Evolutionary conservation across 345 rosid species (phyloP), one percentile per base, ranked within the genome.

Genomic region (Bruguiera gymnorhiza): DNA sequence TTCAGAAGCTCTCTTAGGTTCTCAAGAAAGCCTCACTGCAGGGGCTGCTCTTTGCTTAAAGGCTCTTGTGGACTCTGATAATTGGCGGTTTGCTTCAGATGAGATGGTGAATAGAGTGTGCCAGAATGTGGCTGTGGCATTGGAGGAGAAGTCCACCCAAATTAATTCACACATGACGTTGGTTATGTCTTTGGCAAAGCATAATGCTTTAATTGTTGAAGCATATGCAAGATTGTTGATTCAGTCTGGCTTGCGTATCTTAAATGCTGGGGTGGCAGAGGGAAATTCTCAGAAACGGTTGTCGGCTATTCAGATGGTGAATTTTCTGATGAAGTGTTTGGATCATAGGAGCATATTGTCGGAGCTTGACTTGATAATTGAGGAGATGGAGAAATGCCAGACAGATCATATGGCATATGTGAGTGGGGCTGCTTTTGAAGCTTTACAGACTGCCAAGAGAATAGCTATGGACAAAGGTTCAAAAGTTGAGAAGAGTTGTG

Each of bases 21-120:
- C 94, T 72, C 98, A 85, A 77, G 99, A 90, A 70, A 78, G 94
- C 72, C 84, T 95, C 21, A 75, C 96, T 58, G 82, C 98, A 0
- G 99, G 99, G 11, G 86, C 98, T 66, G 97, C 99, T 8, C 84
- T 95, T 70, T 95, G 98, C 77, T 76, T 95, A 30, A 92, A 83
- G 78, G 89, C 96, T 58, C 97, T 95, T 4, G 94, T 92, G 70
- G 98, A 92, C 56, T 83, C 86, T 6, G 97, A 92, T 62, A 95
- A 92, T 34, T 95, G 99, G 99, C 72, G 86, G 37, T 95, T 85
- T 76, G 94, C 99, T 78, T 88, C 97, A 0, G 90, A 87, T 76
- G 96, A 95, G 70, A 87, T 92, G 94, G 92, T 95, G 67, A 92
- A 92, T 59, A 87, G 69, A 67, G 96, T 95, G 34, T 95, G 98